Base-by-base conservation (phyloP, 2,329 filamentous ascomycete genomes). In the Alternaria sp. region DNA sequence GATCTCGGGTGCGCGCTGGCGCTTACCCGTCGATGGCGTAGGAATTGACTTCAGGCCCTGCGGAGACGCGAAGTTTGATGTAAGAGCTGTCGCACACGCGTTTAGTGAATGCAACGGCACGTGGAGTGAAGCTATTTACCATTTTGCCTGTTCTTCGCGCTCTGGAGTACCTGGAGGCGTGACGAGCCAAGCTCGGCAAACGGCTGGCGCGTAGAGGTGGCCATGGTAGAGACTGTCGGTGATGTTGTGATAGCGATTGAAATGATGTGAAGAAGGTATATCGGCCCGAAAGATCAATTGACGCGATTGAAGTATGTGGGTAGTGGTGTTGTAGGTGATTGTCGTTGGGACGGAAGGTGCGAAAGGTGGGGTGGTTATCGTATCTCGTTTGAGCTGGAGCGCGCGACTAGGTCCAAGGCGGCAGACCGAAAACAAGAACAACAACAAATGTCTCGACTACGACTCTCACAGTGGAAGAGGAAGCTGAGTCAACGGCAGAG, bases 101-200 rank as follows among this genome's bases (percentile, higher is more conserved):
- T 71, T 77, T 67, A 76, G 70, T 64, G 17, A 55, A 56, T 45
- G 28, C n/a, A 40, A 49, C 46, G 19, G 46, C 15, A 45, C 25
- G 44, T 40, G 26, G 40, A 57, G 21, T 6, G 32, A 59, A 23
- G 50, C n/a, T 21, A 26, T 78, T 72, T 83, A 87, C 85, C 83
- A 82, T 87, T 87, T 74, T 94, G 91, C 79, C 89, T 86, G 80
- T 94, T 94, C 84, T 93, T 95, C 54, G 90, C 81, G 81, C 89
- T 93, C 25, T 89, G 90, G 72, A 95, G 83, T 68, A 84, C 88
- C 79, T 93, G 90, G 25, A 94, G 84, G 70, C 92, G 88, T 60
- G 89, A 83, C 71, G 85, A 86, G 76, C 92, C 88, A 58, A 94
- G 84, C 52, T 90, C 90, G 76, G 89, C 91, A 79, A 94, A 93